A percentile compares a stretch with the other conserved stretches of the same genome.
These are phyloP conservation scores for Pelargonium australe DNA, from an alignment of 441 rosid species.

Conservation along the genomic window DNA sequence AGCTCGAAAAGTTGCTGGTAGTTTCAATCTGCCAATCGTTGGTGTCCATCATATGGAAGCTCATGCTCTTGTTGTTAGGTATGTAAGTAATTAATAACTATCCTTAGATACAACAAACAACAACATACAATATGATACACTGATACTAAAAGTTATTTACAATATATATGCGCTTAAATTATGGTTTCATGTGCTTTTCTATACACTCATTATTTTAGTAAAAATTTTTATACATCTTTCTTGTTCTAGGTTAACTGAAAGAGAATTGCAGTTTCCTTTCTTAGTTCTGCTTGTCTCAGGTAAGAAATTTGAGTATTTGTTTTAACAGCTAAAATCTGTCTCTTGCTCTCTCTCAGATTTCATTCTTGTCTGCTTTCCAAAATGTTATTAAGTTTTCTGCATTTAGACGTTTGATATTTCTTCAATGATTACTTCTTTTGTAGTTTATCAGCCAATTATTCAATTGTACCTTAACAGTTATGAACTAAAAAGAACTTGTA, in stretches of 20 bases:
- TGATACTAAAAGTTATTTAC: too few relatives aligned
- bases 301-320: slow-evolving; percentile 19
- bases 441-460: too few relatives aligned
- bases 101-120: not conserved
- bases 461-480: too few relatives aligned
- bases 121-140: not conserved
- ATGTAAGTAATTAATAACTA: slow-evolving; percentile 7
- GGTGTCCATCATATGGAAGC: slow-evolving; percentile 98
- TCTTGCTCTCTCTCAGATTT: not conserved
- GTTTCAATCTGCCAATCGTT: slow-evolving; percentile 60
- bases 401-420: too few relatives aligned
- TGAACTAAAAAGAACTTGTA: too few relatives aligned
- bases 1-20: slow-evolving; percentile 71
- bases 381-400: too few relatives aligned
- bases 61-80: slow-evolving; percentile 94
- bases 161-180: not conserved
- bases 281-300: slow-evolving; percentile 92
- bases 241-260: slow-evolving; percentile 52
- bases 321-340: not conserved
- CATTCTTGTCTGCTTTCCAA: too few relatives aligned
- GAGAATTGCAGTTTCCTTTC: slow-evolving; percentile 81
- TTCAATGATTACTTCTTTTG: too few relatives aligned
- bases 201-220: too few relatives aligned
- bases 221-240: slow-evolving; percentile 5
- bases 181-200: too few relatives aligned